These are phyloP conservation scores for Heritiera fomes DNA, from an alignment of 345 rosid genomes.

Conservation along the genomic window DNA sequence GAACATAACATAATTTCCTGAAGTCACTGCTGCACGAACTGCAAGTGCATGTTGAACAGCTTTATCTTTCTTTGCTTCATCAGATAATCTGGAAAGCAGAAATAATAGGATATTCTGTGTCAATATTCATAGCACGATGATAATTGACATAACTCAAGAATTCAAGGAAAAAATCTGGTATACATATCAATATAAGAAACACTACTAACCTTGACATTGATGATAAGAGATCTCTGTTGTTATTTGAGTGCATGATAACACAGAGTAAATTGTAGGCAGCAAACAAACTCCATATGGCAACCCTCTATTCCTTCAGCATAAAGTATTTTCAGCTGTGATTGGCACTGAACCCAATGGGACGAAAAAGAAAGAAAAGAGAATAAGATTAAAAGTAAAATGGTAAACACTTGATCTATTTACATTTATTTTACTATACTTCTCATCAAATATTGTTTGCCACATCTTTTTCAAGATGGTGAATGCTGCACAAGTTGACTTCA, in stretches of 20 bases:
- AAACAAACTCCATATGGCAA: constrained; percentile 75
- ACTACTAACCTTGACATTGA: no score
- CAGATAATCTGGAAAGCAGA: constrained; percentile 59
- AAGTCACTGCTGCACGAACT: constrained; percentile 91
- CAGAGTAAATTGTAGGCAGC: no score
- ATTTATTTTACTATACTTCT: background rate
- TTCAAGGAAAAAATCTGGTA: no score
- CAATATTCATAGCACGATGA: background rate
- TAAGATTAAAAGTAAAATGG: constrained; percentile 1
- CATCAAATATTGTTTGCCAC: background rate
- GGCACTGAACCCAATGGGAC: constrained; percentile 59
- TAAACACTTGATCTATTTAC: background rate
- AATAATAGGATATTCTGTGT: background rate
- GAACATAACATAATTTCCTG: constrained; percentile 85
- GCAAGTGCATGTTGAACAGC: constrained; percentile 96
- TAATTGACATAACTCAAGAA: no score
- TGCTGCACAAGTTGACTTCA: background rate
- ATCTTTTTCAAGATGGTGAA: background rate
- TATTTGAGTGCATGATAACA: no score
- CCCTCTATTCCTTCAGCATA: constrained; percentile 96
- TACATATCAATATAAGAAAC: no score
- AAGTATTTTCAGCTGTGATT: constrained; percentile 90
- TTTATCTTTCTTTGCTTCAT: constrained; percentile 65
- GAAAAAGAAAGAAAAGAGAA: constrained; percentile 19
- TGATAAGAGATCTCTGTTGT: no score